Conservation (phyloP, 129 eudicot species). For the Lactuca saligna region DNA sequence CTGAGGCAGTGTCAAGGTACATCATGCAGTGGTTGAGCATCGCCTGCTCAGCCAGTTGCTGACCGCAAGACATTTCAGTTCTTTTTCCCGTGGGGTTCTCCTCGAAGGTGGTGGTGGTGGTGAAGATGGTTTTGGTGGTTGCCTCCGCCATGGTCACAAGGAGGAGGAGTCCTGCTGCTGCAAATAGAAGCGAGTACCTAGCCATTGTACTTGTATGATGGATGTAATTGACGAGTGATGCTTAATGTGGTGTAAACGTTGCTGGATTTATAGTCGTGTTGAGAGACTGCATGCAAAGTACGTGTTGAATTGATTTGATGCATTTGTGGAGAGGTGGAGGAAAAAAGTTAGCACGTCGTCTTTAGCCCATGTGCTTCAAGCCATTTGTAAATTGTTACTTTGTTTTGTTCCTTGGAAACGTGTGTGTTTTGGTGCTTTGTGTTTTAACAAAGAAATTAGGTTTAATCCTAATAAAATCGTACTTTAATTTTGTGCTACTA, state of each 20-base stretch:
- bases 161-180: conserved; percentile 25
- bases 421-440: background rate
- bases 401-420: background rate
- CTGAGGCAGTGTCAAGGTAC: conserved; percentile 10
- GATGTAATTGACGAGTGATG: background rate
- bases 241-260: background rate
- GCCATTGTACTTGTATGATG: conserved; percentile 19
- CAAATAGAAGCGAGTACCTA: conserved; percentile 15
- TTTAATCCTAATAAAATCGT: too few species aligned
- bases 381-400: conserved; percentile 6
- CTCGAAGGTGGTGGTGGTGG: conserved; percentile 28
- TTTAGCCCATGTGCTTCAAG: background rate
- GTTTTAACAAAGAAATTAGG: background rate
- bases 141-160: conserved; percentile 28
- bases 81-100: background rate
- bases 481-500: too few species aligned
- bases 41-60: conserved; percentile 10
- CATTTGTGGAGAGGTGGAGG: conserved; percentile 10
- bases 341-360: conserved; percentile 11
- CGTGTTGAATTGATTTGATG: conserved; percentile 19
- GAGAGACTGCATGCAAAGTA: conserved; percentile 25
- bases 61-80: background rate
- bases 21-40: conserved; percentile 35
- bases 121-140: conserved; percentile 18
- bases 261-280: conserved; percentile 22